Evolutionary conservation across 179 eudicot species (phyloP).

Genomic region (Vitellaria paradoxa): DNA sequence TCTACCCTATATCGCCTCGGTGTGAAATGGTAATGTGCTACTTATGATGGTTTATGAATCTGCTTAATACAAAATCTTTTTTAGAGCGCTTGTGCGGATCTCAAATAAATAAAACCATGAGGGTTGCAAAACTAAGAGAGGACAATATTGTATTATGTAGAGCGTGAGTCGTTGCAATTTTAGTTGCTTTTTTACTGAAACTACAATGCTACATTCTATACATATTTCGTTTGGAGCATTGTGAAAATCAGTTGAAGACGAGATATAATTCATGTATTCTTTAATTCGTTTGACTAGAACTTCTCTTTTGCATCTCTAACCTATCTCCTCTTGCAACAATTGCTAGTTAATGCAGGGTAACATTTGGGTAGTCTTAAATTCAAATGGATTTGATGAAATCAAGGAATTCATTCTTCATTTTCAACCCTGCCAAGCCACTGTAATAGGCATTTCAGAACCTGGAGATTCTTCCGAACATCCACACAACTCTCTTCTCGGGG

Average conservation of each 20-base stretch:
- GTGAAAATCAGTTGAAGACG: background rate
- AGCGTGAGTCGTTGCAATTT: too few species aligned
- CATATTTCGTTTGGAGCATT: background rate
- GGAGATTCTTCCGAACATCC: constrained; percentile 42
- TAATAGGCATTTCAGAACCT: constrained; percentile 36
- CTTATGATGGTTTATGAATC: too few species aligned
- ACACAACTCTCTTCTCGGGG: constrained; percentile 36
- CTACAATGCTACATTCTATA: background rate
- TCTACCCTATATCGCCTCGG: too few species aligned
- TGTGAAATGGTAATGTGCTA: too few species aligned
- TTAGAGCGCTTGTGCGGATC: too few species aligned
- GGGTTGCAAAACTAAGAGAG: too few species aligned
- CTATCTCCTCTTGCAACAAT: background rate
- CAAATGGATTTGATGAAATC: constrained; percentile 62
- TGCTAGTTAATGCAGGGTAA: constrained; percentile 87
- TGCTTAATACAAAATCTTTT: too few species aligned
- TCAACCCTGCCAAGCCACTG: constrained; percentile 47
- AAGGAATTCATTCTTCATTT: constrained; percentile 64
- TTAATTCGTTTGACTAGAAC: background rate
- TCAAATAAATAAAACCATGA: too few species aligned
- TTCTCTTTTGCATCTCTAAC: background rate
- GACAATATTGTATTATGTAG: too few species aligned
- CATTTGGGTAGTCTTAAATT: constrained; percentile 61
- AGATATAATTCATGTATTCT: background rate
- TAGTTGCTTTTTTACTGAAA: background rate